phyloP scores from a whole-genome alignment of 192 early-diverging fungal species.

The Neocallimastix lanati region DNA sequence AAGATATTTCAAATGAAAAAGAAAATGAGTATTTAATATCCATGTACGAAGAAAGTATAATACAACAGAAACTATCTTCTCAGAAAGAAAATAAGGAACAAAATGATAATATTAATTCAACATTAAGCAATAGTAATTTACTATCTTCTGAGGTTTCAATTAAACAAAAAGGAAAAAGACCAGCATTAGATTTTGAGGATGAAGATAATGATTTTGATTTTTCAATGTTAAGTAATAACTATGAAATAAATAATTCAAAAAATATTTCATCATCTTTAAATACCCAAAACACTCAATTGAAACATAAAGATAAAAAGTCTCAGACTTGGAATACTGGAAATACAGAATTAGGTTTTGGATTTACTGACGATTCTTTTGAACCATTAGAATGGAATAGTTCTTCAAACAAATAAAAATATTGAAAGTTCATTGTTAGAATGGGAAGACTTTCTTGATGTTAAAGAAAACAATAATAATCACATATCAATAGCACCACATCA shows the following conservation, averaged over 20 bases:
- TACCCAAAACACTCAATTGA: background rate
- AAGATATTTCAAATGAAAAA: background rate
- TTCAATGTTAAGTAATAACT: background rate
- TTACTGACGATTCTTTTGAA: background rate
- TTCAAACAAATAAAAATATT: background rate
- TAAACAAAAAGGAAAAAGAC: background rate
- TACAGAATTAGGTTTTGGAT: background rate
- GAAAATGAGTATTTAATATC: background rate
- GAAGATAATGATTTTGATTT: background rate
- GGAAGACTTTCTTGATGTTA: background rate
- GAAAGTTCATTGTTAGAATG: background rate
- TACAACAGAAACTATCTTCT: too few relatives aligned
- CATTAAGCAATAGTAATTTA: too few relatives aligned
- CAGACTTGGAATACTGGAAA: background rate
- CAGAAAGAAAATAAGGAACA: too few relatives aligned
- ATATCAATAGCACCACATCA: background rate
- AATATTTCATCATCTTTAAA: background rate
- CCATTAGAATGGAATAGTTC: background rate
- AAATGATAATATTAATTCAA: too few relatives aligned
- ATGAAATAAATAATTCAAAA: background rate
- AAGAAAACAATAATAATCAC: background rate
- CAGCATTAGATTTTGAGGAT: background rate
- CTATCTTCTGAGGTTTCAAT: background rate
- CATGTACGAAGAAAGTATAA: background rate
- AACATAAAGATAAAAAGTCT: background rate